A percentile compares a stretch with the other conserved stretches of the same genome.
These are phyloP conservation scores for Gigaspora rosea DNA, from an alignment of 192 early-diverging fungal genomes.

Conservation along the genomic window DNA sequence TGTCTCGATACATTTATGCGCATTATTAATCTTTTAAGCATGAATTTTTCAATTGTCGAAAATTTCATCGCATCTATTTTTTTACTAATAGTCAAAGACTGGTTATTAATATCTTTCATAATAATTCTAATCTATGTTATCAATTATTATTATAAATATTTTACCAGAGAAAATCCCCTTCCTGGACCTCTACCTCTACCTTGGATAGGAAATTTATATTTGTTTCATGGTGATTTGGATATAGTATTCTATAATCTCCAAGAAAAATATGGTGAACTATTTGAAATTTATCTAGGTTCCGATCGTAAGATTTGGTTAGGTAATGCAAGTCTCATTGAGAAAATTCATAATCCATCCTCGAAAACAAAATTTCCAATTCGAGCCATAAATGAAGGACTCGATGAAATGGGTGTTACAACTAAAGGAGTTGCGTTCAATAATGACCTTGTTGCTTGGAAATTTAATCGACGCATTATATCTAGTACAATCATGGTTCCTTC, in stretches of 20 bases:
- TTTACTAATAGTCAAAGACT: too few relatives aligned
- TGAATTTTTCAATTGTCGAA: too few relatives aligned
- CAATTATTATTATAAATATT: neutral
- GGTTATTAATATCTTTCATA: neutral
- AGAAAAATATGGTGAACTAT: conserved; percentile 8
- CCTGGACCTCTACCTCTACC: conserved; percentile 9
- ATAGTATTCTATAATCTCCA: neutral
- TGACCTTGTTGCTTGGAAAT: neutral
- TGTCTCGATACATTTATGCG: too few relatives aligned
- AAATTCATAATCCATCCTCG: neutral
- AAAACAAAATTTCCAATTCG: neutral
- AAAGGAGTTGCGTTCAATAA: neutral
- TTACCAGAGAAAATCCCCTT: conserved; percentile 14
- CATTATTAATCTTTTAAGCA: too few relatives aligned
- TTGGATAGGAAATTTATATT: neutral
- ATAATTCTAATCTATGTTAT: neutral
- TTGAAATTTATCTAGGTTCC: neutral
- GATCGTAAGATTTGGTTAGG: neutral
- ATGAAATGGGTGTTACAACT: neutral
- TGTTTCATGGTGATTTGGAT: neutral
- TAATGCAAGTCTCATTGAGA: neutral
- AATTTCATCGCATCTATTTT: too few relatives aligned
- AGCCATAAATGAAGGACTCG: neutral
- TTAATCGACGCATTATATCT: neutral
- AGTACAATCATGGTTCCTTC: neutral